Conservation (phyloP, 2,329 filamentous ascomycete species). For the Colletotrichum tropicale region DNA sequence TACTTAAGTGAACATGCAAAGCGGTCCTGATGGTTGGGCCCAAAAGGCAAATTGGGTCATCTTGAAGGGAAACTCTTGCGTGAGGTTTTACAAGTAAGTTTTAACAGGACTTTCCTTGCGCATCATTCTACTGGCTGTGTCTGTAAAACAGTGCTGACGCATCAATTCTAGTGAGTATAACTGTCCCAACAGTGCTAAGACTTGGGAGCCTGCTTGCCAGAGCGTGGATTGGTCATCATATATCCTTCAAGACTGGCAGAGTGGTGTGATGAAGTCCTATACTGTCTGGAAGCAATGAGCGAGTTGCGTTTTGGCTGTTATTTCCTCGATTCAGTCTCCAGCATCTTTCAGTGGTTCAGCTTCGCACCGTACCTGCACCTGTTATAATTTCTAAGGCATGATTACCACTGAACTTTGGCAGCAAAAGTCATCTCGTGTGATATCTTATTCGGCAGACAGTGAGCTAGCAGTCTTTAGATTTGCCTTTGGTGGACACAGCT, state of each 20-base stretch:
- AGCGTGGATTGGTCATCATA: not conserved
- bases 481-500: no score
- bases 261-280: not conserved
- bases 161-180: not conserved
- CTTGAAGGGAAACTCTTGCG: not conserved
- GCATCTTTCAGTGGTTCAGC: no score
- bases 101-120: rapidly evolving
- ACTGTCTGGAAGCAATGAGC: not conserved
- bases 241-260: not conserved
- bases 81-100: not conserved
- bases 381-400: no score
- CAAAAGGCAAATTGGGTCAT: not conserved
- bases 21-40: not conserved
- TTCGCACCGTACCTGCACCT: no score
- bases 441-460: no score
- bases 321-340: no score
- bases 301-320: no score
- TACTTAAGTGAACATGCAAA: not conserved
- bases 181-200: not conserved
- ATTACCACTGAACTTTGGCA: no score
- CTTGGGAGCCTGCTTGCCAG: not conserved
- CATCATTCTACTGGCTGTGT: rapidly evolving
- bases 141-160: not conserved
- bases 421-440: no score
- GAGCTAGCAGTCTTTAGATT: no score